Evolutionary conservation across 169 alveolate genomes (phyloP).

Genomic region (Plasmodium vivax): DNA sequence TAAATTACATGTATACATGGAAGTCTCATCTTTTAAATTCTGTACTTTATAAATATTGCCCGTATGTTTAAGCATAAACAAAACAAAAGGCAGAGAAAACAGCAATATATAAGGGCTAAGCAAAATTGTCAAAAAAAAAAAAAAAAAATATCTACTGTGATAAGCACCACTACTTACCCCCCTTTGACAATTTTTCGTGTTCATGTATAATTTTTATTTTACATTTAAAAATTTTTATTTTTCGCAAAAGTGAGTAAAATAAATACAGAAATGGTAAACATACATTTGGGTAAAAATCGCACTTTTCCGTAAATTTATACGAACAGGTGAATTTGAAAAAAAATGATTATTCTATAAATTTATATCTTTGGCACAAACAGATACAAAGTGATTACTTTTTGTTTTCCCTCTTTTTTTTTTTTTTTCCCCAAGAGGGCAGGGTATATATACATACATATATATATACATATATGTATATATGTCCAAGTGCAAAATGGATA

Average conservation of each 20-base stretch:
- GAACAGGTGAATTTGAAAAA: neutral
- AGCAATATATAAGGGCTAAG: neutral
- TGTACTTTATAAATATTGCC: neutral
- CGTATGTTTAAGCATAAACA: neutral
- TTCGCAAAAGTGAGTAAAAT: neutral
- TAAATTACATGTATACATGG: neutral
- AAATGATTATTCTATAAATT: neutral
- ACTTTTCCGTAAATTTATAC: neutral
- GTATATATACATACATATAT: neutral
- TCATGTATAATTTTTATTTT: neutral
- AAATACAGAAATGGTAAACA: neutral
- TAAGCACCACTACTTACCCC: neutral
- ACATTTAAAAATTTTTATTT: too few species aligned
- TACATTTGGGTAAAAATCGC: neutral
- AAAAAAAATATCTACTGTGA: neutral
- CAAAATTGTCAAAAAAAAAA: neutral
- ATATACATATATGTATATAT: neutral
- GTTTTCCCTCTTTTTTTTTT: neutral
- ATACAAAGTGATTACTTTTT: neutral
- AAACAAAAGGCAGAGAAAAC: neutral
- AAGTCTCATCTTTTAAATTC: neutral
- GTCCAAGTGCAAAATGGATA: neutral
- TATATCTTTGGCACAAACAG: neutral
- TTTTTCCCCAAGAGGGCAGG: neutral
- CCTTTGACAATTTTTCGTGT: neutral